These are phyloP conservation scores for Micractinium sp. DNA, from an alignment of 139 green algal genomes.

Conservation along the genomic window DNA sequence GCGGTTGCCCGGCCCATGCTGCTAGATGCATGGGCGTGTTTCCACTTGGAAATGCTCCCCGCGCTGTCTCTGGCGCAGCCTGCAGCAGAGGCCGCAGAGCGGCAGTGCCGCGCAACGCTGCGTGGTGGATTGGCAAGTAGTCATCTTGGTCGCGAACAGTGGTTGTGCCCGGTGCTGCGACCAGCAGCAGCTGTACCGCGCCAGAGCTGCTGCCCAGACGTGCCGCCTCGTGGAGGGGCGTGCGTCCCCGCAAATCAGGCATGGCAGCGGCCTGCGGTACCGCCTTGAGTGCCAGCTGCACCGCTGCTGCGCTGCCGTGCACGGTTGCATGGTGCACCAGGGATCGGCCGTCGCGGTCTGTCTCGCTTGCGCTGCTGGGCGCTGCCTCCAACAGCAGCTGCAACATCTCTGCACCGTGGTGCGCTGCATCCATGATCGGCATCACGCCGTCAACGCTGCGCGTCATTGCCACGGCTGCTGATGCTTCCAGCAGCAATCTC, in stretches of 20 bases:
- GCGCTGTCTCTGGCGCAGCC: no score
- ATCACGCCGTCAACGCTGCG: not conserved
- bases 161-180: not conserved
- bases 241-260: no score
- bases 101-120: no score
- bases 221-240: not conserved
- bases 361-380: no score
- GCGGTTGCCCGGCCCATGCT: no score
- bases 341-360: no score
- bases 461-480: not conserved
- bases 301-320: no score
- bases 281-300: not conserved
- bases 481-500: not conserved
- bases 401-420: not conserved
- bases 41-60: not conserved
- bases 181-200: not conserved
- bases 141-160: not conserved
- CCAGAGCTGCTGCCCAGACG: no score
- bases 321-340: not conserved
- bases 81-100: not conserved
- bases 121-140: not conserved
- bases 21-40: not conserved
- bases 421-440: not conserved
- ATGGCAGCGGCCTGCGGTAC: no score
- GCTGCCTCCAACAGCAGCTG: not conserved